These are phyloP conservation scores for Rutstroemia sp. DNA, from an alignment of 2,329 filamentous ascomycete genomes.

Conservation along the genomic window DNA sequence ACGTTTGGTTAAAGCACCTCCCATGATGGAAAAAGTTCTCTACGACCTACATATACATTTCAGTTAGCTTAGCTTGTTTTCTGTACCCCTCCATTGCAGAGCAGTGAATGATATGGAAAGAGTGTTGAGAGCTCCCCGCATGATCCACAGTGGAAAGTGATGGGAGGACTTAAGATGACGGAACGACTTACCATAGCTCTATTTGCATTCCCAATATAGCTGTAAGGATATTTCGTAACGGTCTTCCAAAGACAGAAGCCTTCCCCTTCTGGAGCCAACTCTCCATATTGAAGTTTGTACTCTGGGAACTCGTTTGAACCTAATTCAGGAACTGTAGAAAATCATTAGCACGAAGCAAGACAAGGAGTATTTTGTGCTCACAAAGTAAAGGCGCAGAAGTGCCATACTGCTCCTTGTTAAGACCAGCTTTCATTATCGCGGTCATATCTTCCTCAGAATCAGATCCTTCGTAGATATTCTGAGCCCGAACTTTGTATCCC, in stretches of 20 bases:
- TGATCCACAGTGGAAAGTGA: neutral
- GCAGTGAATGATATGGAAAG: constrained; percentile 2
- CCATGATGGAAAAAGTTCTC: constrained; percentile 41
- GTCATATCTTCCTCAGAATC: neutral
- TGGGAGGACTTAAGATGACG: neutral
- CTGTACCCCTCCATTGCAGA: neutral
- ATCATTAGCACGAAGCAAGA: neutral
- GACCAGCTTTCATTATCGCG: neutral
- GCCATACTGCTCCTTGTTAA: neutral
- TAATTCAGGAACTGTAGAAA: neutral
- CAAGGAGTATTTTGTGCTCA: neutral
- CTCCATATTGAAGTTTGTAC: constrained; percentile 16
- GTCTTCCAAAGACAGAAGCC: constrained; percentile 45
- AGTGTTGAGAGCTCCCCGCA: neutral
- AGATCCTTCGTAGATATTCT: constrained; percentile 3
- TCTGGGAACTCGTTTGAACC: constrained; percentile 7
- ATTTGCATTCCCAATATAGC: constrained; percentile 49
- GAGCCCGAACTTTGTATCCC: neutral
- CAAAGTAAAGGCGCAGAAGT: neutral
- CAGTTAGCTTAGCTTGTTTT: constrained; percentile 11
- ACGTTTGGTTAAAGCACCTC: constrained; percentile 52
- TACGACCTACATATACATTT: neutral
- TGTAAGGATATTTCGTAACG: constrained; percentile 50
- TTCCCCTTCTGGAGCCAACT: constrained; percentile 24
- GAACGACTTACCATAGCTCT: constrained; percentile 13